Evolutionary conservation across 257 asterid species (phyloP).

Genomic region (Solanum clarkiae): DNA sequence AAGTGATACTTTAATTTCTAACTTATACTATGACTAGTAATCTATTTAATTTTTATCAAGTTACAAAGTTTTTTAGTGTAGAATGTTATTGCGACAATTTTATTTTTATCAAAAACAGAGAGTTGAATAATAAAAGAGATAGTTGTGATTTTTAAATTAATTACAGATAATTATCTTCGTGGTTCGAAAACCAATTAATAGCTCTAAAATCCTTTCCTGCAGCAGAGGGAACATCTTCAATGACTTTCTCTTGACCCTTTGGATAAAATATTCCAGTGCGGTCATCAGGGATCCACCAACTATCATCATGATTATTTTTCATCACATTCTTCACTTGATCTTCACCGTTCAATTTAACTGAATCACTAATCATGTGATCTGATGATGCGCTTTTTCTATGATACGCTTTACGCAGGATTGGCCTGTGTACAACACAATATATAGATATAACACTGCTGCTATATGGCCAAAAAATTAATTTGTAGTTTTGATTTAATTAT

Average conservation of each 20-base stretch:
- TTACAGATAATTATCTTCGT: slow-evolving; percentile 3
- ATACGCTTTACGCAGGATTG: slow-evolving; percentile 44
- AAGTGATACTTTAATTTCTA: too few species aligned
- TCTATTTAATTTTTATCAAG: too few species aligned
- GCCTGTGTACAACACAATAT: slow-evolving; percentile 4
- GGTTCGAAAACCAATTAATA: slow-evolving; percentile 30
- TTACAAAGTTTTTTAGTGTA: too few species aligned
- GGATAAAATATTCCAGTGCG: slow-evolving; percentile 63
- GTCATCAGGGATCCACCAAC: slow-evolving; percentile 48
- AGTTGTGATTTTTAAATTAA: too few species aligned
- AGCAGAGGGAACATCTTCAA: slow-evolving; percentile 34
- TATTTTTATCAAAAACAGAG: too few species aligned
- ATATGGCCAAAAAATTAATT: neutral
- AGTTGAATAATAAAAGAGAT: too few species aligned
- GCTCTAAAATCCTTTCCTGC: slow-evolving; percentile 22
- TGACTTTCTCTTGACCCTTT: slow-evolving; percentile 58
- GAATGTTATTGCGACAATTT: too few species aligned
- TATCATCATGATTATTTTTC: slow-evolving; percentile 7
- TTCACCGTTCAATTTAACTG: slow-evolving; percentile 27
- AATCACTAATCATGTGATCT: slow-evolving; percentile 15
- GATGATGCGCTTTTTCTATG: slow-evolving; percentile 35
- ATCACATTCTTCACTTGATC: slow-evolving; percentile 16
- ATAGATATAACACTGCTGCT: neutral
- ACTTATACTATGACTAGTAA: too few species aligned
- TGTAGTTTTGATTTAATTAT: too few species aligned